Evolutionary conservation across 169 alveolate species (phyloP), one percentile per base, ranked within the genome.

Genomic region (Babesia bovis): DNA sequence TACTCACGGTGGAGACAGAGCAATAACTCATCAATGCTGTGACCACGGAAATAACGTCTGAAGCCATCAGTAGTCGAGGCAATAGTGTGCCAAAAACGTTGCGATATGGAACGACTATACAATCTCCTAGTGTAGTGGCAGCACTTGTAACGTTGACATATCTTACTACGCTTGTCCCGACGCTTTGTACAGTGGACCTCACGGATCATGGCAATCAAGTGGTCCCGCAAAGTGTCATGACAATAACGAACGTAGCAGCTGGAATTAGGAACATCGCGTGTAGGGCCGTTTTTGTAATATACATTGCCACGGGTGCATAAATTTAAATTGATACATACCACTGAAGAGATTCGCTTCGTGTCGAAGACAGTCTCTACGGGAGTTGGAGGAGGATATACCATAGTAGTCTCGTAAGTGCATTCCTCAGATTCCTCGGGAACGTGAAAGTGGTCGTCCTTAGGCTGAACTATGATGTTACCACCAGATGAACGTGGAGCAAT

Each of bases 271-370:
- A 36, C 19, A n/a, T 50, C 32, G 23, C 66, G 60, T 19, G 25
- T 47, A 51, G 35, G 21, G 0, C 76, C 26, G 19, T 17, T 7
- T 58, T 78, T 66, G 76, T 78, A 78, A 26, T 67, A 66, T 35
- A 45, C 47, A 38, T 78, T 78, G 17, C 69, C 66, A 2, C 56
- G 21, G 25, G 32, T 13, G 4, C 66, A 25, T 19, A 78, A 23
- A 56, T 78, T 78, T 51, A 60, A 44, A 41, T 78, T 78, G 26
- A 78, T 57, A 25, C 86, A 78, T 0, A 60, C 86, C 0, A 66
- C 86, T 0, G 86, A 66, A 4, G 86, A 67, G 4, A 78, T 78
- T 17, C 60, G 53, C 17, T 61, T 69, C 26, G 68, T 58, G 68
- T 78, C 47, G 30, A 69, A 42, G 2, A 40, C 25, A 19, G 60